Evolutionary conservation across 352 stramenopile species (phyloP).

Genomic region (Phytophthora kernoviae): DNA sequence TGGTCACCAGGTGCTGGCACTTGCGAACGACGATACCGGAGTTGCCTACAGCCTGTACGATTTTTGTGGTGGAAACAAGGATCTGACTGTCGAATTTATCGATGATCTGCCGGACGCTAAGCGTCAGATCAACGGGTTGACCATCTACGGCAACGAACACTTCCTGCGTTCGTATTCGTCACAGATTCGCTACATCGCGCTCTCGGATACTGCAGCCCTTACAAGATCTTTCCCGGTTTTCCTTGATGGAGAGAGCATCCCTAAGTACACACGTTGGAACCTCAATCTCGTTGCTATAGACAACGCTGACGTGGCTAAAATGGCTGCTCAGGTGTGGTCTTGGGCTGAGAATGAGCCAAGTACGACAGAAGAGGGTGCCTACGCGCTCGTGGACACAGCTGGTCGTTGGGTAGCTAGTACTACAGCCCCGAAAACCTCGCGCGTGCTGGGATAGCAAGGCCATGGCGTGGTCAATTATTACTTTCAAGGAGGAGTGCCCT

Average conservation of each 20-base stretch:
- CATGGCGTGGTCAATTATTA: conserved; percentile 49
- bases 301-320: conserved; percentile 53
- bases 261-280: conserved; percentile 62
- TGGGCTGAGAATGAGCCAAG: conserved; percentile 58
- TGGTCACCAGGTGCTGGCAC: conserved; percentile 44
- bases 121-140: conserved; percentile 42
- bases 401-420: conserved; percentile 48
- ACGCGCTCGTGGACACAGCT: conserved; percentile 39
- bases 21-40: conserved; percentile 49
- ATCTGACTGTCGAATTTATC: conserved; percentile 47
- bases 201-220: conserved; percentile 32
- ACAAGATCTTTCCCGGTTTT: conserved; percentile 33
- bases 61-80: conserved; percentile 43
- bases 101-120: conserved; percentile 39
- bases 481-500: conserved; percentile 31
- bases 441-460: conserved; percentile 45
- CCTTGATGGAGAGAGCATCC: conserved; percentile 44
- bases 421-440: conserved; percentile 21
- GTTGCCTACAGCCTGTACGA: conserved; percentile 40
- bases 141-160: conserved; percentile 56
- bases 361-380: conserved; percentile 23
- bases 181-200: conserved; percentile 56
- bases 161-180: conserved; percentile 57
- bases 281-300: conserved; percentile 61
- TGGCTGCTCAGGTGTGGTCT: conserved; percentile 58